phyloP scores from a whole-genome alignment of 2,329 filamentous ascomycete genomes.

The Phialophora tarda region DNA sequence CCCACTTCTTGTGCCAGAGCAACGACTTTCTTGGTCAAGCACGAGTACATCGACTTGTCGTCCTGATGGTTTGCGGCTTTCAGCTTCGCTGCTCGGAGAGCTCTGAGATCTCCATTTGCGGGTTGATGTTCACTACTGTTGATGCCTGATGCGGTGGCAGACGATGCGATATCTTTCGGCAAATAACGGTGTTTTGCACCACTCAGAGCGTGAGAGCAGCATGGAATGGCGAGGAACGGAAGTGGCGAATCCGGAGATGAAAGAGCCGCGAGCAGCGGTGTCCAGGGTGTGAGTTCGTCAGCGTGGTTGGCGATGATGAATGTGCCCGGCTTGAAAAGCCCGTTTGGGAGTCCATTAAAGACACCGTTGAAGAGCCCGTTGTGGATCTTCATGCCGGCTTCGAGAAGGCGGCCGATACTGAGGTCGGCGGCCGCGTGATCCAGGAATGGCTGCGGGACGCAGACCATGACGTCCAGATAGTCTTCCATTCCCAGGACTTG shows the following conservation, averaged over 20 bases:
- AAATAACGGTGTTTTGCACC: slow-evolving; percentile 71
- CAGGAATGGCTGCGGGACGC: slow-evolving; percentile 62
- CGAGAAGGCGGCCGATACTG: not conserved
- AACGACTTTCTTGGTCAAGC: slow-evolving; percentile 78
- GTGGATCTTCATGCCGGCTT: not conserved
- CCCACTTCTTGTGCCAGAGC: slow-evolving; percentile 73
- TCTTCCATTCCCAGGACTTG: slow-evolving; percentile 63
- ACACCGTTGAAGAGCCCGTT: slow-evolving; percentile 26
- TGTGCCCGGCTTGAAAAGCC: slow-evolving; percentile 72
- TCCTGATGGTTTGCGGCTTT: slow-evolving; percentile 45
- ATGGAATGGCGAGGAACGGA: slow-evolving; percentile 91
- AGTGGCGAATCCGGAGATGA: slow-evolving; percentile 61
- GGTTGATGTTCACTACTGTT: slow-evolving; percentile 42
- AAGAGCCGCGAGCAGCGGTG: slow-evolving; percentile 79
- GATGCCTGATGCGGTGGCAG: slow-evolving; percentile 9
- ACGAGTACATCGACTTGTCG: slow-evolving; percentile 75
- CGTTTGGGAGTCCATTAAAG: slow-evolving; percentile 48
- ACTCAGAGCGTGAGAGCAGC: slow-evolving; percentile 86
- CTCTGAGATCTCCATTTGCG: slow-evolving; percentile 49
- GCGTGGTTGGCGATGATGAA: slow-evolving; percentile 98
- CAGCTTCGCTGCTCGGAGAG: slow-evolving; percentile 47
- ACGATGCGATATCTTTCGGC: slow-evolving; percentile 37
- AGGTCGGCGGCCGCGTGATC: slow-evolving; percentile 35
- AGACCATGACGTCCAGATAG: slow-evolving; percentile 61
- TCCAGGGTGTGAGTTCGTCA: slow-evolving; percentile 95